A percentile compares a stretch with the other conserved stretches of the same genome.
These are phyloP conservation scores for Nothophoma quercina DNA, from an alignment of 2,329 filamentous ascomycete species.

Conservation along the genomic window DNA sequence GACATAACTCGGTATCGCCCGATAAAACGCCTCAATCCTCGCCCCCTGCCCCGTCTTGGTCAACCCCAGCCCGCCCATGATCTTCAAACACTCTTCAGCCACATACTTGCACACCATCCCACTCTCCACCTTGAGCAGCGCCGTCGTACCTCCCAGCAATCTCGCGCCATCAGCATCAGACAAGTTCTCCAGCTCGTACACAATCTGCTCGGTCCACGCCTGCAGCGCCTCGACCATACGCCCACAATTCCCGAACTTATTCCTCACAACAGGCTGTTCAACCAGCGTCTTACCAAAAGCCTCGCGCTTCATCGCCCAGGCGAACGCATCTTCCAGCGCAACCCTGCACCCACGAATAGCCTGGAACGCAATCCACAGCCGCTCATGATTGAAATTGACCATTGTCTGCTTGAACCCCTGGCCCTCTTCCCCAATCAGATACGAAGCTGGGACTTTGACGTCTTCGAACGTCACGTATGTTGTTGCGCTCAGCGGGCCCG, in stretches of 20 bases:
- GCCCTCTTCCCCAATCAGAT: constrained; percentile 41
- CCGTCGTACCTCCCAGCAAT: constrained; percentile 34
- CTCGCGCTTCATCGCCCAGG: constrained; percentile 40
- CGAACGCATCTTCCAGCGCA: constrained; percentile 39
- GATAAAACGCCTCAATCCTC: constrained; percentile 39
- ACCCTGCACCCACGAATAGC: constrained; percentile 37
- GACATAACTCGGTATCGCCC: constrained; percentile 31
- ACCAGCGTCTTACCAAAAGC: constrained; percentile 44
- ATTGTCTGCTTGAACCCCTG: constrained; percentile 43
- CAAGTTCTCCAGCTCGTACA: constrained; percentile 35
- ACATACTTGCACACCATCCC: constrained; percentile 39
- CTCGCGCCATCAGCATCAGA: constrained; percentile 28
- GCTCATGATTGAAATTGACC: constrained; percentile 48
- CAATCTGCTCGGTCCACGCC: constrained; percentile 41
- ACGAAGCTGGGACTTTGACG: constrained; percentile 39
- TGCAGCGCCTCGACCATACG: constrained; percentile 38
- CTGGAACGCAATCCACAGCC: constrained; percentile 43
- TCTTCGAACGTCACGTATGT: constrained; percentile 45
- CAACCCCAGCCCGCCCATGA: constrained; percentile 26
- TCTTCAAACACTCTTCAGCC: constrained; percentile 33
- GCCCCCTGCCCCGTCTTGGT: constrained; percentile 38
- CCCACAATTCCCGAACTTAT: constrained; percentile 43
- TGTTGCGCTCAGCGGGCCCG: constrained; percentile 33
- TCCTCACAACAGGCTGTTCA: constrained; percentile 43
- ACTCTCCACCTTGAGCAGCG: constrained; percentile 34